phyloP scores from a whole-genome alignment of 805 yeast species.

The Zygosaccharomyces bailii region DNA sequence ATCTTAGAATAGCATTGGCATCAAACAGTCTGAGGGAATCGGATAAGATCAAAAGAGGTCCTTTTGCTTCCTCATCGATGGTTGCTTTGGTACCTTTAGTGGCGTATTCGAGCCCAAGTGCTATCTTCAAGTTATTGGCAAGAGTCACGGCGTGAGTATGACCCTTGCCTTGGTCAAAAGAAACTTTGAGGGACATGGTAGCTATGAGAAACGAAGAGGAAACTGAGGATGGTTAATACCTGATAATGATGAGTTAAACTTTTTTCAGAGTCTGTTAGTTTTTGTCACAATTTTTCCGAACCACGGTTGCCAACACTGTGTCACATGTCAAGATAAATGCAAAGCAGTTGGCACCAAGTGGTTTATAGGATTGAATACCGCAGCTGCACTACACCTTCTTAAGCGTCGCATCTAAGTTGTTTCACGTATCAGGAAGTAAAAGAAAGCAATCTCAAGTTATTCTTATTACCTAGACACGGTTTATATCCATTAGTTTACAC shows the following conservation, averaged over 20 bases:
- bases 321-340: neutral
- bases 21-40: conserved; percentile 48
- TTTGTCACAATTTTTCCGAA: neutral
- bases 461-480: no score
- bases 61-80: conserved; percentile 23
- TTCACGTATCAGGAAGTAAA: no score
- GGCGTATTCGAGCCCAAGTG: conserved; percentile 32
- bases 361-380: no score
- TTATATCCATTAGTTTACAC: conserved; percentile 1
- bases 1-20: conserved; percentile 68
- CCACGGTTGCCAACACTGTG: neutral
- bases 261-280: neutral
- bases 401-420: no score
- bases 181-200: conserved; percentile 24
- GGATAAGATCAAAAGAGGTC: conserved; percentile 28
- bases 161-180: conserved; percentile 32
- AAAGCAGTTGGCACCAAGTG: no score
- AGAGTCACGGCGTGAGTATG: conserved; percentile 20
- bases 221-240: neutral
- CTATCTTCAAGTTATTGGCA: conserved; percentile 35
- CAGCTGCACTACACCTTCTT: no score
- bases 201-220: neutral
- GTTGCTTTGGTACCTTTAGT: conserved; percentile 24
- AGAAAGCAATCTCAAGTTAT: no score
- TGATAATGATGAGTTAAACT: neutral